Percentiles rank a stretch among this genome's conserved stretches.
These are phyloP conservation scores for Paramecium tetraurelia DNA, from an alignment of 73 alveolate genomes.

Conservation along the genomic window DNA sequence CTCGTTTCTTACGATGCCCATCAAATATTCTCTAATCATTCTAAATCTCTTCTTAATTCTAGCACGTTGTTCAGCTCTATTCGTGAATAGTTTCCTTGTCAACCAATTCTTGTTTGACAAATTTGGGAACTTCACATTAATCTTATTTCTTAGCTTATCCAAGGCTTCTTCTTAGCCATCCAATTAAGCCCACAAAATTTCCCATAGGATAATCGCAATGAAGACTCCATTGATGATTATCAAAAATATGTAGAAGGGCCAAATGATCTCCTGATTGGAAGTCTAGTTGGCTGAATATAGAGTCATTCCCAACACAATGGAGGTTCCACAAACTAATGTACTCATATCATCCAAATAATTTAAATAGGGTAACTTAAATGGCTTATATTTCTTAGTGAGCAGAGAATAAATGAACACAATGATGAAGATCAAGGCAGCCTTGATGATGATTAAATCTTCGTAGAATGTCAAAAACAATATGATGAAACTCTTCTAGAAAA, in stretches of 20 bases:
- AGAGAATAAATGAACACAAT: neutral
- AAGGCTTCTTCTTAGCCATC: neutral
- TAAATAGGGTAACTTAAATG: neutral
- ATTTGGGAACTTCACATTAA: neutral
- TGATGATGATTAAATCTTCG: neutral
- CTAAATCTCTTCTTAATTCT: neutral
- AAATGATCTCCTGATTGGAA: neutral
- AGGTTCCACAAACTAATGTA: constrained; percentile 15
- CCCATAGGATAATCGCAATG: neutral
- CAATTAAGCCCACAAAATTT: neutral
- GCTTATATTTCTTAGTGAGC: neutral
- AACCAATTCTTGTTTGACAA: neutral
- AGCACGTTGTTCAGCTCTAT: neutral
- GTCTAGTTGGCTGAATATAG: neutral
- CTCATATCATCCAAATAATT: neutral
- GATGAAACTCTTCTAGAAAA: neutral
- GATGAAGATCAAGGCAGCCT: constrained; percentile 5
- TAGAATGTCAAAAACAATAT: constrained; percentile 18
- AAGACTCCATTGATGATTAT: neutral
- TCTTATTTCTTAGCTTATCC: neutral
- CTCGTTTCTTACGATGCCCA: neutral
- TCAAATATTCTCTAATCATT: neutral
- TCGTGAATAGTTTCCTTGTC: neutral
- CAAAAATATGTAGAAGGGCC: constrained; percentile 15
- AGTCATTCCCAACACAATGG: constrained; percentile 4